phyloP scores from a whole-genome alignment of 2,329 filamentous ascomycete species.

The Gnomoniopsis smithogilvyi region DNA sequence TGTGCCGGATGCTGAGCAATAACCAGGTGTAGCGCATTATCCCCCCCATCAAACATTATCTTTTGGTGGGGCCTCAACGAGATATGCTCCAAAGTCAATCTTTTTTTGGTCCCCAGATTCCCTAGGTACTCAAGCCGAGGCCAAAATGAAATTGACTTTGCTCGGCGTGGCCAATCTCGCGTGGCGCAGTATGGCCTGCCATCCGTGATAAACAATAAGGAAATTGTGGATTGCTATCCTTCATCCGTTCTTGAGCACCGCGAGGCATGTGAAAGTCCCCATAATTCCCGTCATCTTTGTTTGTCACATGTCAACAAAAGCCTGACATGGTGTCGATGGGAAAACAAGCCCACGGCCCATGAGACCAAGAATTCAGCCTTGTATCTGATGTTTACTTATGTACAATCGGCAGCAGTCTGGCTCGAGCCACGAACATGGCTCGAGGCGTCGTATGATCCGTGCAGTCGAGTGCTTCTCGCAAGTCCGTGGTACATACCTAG shows the following conservation, averaged over 20 bases:
- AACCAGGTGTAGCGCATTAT: neutral
- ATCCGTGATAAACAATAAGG: neutral
- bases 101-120: constrained; percentile 1
- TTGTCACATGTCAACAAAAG: neutral
- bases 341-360: neutral
- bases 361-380: too few species aligned
- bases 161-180: constrained; percentile 6
- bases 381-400: too few species aligned
- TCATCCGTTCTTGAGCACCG: neutral
- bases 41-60: neutral
- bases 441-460: too few species aligned
- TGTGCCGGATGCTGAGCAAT: accelerated
- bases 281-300: neutral
- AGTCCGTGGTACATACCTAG: too few species aligned
- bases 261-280: constrained; percentile 15
- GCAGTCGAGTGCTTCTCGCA: too few species aligned
- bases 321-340: neutral
- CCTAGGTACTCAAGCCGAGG: constrained; percentile 7
- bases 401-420: too few species aligned
- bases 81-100: neutral
- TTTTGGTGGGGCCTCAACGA: neutral
- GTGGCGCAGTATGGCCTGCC: neutral
- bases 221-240: neutral
- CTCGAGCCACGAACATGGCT: too few species aligned
- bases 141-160: neutral